These are phyloP conservation scores for Gyrodon lividus DNA, from an alignment of 768 basidiomycete genomes.

Conservation along the genomic window DNA sequence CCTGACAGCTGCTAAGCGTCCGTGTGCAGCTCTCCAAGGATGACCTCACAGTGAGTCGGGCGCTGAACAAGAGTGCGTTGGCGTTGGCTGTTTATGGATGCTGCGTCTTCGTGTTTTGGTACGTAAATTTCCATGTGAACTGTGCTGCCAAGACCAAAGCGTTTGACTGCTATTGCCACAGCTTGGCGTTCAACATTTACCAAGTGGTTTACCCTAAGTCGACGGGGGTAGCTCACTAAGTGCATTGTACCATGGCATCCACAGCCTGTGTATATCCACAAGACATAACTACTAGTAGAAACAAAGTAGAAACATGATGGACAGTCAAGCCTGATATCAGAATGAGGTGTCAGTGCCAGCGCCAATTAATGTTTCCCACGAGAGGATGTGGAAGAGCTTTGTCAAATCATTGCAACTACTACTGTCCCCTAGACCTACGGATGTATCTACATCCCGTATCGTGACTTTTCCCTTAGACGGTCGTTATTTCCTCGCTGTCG, in stretches of 20 bases:
- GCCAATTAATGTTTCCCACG: conserved; percentile 25
- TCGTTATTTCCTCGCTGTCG: conserved; percentile 1
- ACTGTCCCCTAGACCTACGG: conserved; percentile 32
- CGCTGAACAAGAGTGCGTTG: conserved; percentile 60
- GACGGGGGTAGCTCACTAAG: conserved; percentile 1
- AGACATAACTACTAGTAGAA: too few species aligned
- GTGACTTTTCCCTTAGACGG: conserved; percentile 17
- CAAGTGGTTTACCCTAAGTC: conserved; percentile 44
- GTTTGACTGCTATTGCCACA: conserved; percentile 29
- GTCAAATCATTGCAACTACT: conserved; percentile 7
- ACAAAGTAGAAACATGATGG: too few species aligned
- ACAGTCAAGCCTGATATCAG: neutral
- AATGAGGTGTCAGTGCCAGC: neutral
- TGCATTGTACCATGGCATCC: neutral
- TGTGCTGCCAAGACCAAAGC: conserved; percentile 4
- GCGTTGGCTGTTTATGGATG: conserved; percentile 73
- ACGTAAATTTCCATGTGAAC: conserved; percentile 29
- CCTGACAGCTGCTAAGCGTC: conserved; percentile 7
- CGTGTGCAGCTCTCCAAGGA: conserved; percentile 60
- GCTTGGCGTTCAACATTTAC: conserved; percentile 80
- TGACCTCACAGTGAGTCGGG: conserved; percentile 51
- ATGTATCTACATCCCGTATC: conserved; percentile 23
- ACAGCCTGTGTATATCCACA: too few species aligned
- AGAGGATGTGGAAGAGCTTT: conserved; percentile 6
- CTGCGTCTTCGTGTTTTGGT: conserved; percentile 88